phyloP scores from a whole-genome alignment of 2,329 filamentous ascomycete species.

The Tolypocladium endophyticum region DNA sequence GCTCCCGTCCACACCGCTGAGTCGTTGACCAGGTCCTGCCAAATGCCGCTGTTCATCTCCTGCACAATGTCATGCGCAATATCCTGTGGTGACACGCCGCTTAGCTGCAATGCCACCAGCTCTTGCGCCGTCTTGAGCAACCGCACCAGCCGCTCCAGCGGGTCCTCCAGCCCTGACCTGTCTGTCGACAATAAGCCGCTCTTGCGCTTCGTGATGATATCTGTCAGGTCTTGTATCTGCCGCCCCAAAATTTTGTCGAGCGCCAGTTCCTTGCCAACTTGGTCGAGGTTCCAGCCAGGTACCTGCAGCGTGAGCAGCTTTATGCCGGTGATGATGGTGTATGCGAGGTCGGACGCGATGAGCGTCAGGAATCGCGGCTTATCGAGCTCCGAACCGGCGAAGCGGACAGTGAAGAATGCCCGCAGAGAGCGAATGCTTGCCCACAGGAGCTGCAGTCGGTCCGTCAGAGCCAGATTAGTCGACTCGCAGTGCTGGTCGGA shows the following conservation, averaged over 20 bases:
- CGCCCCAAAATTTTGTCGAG: constrained; percentile 15
- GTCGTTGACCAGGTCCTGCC: constrained; percentile 8
- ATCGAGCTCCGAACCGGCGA: constrained; percentile 18
- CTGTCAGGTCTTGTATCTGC: constrained; percentile 18
- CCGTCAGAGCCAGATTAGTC: constrained; percentile 20
- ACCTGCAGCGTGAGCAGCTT: constrained; percentile 34
- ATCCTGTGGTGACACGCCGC: constrained; percentile 11
- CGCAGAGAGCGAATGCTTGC: constrained; percentile 29
- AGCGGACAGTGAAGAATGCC: constrained; percentile 27
- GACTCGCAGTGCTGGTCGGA: constrained; percentile 23
- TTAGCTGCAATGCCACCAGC: constrained; percentile 19
- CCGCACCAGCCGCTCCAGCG: constrained; percentile 19
- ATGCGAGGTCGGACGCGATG: constrained; percentile 35
- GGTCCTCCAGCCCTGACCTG: constrained; percentile 13
- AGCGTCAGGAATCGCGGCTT: constrained; percentile 31
- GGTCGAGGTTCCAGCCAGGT: constrained; percentile 34
- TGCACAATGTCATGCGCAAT: constrained; percentile 8
- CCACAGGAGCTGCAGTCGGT: constrained; percentile 36
- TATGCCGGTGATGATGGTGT: constrained; percentile 32
- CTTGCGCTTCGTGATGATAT: constrained; percentile 18
- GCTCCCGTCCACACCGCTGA: neutral
- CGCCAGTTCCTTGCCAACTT: constrained; percentile 24
- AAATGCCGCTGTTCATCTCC: constrained; percentile 8
- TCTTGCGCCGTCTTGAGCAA: constrained; percentile 19
- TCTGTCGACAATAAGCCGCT: constrained; percentile 11